Evolutionary conservation across 768 basidiomycete species (phyloP).

Genomic region (Russula foetens): DNA sequence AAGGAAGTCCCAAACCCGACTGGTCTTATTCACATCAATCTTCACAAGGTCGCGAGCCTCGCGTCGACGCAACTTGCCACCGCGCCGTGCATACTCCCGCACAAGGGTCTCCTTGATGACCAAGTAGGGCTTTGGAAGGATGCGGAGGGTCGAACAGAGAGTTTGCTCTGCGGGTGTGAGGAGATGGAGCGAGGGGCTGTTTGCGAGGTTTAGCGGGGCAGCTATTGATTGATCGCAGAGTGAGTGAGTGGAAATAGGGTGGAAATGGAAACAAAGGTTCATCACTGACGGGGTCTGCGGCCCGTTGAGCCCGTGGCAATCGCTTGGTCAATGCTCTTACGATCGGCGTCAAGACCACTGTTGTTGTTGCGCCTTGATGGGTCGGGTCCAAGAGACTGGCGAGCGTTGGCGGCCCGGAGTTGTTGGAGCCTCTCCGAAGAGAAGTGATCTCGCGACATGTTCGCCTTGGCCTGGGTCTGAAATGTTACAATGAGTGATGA

Average conservation of each 20-base stretch:
- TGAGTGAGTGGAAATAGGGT: neutral
- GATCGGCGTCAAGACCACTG: conserved; percentile 41
- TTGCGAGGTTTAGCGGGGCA: conserved; percentile 80
- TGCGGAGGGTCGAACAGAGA: conserved; percentile 82
- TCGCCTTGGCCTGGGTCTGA: conserved; percentile 60
- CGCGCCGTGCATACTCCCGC: conserved; percentile 84
- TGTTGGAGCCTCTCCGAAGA: conserved; percentile 44
- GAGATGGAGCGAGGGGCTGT: conserved; percentile 82
- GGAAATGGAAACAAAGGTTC: neutral
- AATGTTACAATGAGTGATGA: conserved; percentile 5
- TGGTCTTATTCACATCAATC: conserved; percentile 90
- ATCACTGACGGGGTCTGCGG: conserved; percentile 35
- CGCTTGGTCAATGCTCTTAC: conserved; percentile 46
- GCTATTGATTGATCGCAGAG: conserved; percentile 27
- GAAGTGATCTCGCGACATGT: conserved; percentile 47
- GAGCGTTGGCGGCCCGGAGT: conserved; percentile 37
- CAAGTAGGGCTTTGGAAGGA: conserved; percentile 92
- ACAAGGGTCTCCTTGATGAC: conserved; percentile 93
- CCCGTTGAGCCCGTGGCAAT: conserved; percentile 32
- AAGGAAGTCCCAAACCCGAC: conserved; percentile 88
- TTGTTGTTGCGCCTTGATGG: conserved; percentile 37
- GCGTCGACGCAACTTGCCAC: conserved; percentile 78
- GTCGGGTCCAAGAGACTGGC: conserved; percentile 51
- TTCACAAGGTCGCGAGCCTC: conserved; percentile 88
- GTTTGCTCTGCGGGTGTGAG: conserved; percentile 82